These are phyloP conservation scores for Trichomonas tenax DNA, from an alignment of 208 protist genomes.

Conservation along the genomic window DNA sequence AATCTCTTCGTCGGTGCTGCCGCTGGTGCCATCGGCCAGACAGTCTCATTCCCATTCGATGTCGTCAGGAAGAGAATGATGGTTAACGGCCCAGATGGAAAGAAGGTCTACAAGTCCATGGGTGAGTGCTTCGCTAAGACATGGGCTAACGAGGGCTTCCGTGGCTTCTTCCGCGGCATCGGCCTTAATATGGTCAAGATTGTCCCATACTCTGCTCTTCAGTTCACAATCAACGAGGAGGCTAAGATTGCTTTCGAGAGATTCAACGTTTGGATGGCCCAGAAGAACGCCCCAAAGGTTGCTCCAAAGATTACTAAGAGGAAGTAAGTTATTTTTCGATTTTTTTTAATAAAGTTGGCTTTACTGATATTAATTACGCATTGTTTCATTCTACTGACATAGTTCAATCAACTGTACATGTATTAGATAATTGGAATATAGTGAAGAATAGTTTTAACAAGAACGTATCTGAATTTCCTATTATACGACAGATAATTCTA, in stretches of 20 bases:
- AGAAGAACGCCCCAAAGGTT: not conserved
- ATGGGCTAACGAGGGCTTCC: not conserved
- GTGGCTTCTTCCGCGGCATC: not conserved
- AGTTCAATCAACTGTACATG: no score
- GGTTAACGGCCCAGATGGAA: not conserved
- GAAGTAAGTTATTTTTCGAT: not conserved
- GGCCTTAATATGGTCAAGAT: conserved; percentile 11
- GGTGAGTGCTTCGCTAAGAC: not conserved
- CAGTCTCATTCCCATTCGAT: conserved; percentile 5
- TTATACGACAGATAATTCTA: no score
- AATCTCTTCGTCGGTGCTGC: conserved; percentile 1
- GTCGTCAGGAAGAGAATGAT: not conserved
- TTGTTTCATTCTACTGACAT: no score
- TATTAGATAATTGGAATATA: no score
- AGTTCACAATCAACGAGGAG: not conserved
- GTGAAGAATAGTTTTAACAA: no score
- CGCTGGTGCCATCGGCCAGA: not conserved
- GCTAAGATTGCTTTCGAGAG: not conserved
- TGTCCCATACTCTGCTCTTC: not conserved
- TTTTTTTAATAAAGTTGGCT: not conserved
- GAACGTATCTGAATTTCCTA: no score
- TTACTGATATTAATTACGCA: no score
- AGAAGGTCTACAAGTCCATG: not conserved
- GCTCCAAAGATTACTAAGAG: not conserved
- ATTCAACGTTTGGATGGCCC: not conserved